phyloP scores from a whole-genome alignment of 164 flowering plant genomes.

The Nymphaea colorata region DNA sequence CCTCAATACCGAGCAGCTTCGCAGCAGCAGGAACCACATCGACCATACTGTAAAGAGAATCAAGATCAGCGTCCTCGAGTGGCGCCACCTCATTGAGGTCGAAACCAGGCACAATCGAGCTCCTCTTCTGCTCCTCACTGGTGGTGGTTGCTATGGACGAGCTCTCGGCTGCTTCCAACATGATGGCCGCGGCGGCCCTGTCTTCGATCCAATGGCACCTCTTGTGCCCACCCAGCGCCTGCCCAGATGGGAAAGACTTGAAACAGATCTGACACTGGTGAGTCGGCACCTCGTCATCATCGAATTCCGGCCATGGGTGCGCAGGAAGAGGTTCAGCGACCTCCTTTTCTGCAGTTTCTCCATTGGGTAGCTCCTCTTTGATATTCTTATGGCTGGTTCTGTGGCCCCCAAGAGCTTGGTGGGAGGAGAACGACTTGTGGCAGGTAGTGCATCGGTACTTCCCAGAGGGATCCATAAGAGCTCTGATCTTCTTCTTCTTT shows the following conservation, averaged over 20 bases:
- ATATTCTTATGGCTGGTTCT: neutral
- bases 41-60: conserved; percentile 8
- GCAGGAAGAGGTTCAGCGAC: neutral
- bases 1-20: neutral
- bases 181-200: neutral
- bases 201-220: conserved; percentile 38
- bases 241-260: conserved; percentile 35
- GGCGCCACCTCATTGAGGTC: conserved; percentile 8
- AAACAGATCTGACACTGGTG: conserved; percentile 48
- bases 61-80: conserved; percentile 2
- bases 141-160: neutral
- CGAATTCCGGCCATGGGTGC: neutral
- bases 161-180: neutral
- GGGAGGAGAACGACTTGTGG: conserved; percentile 2
- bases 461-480: conserved; percentile 6
- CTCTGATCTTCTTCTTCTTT: conserved; percentile 36
- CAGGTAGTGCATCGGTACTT: neutral
- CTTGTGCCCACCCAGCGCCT: conserved; percentile 61
- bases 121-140: neutral
- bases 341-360: neutral
- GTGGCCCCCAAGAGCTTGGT: conserved; percentile 3
- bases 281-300: neutral
- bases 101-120: neutral
- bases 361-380: neutral
- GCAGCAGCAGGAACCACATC: conserved; percentile 8